Evolutionary conservation across 192 early-diverging fungal species (phyloP).

Genomic region (Oehlia diaphana): DNA sequence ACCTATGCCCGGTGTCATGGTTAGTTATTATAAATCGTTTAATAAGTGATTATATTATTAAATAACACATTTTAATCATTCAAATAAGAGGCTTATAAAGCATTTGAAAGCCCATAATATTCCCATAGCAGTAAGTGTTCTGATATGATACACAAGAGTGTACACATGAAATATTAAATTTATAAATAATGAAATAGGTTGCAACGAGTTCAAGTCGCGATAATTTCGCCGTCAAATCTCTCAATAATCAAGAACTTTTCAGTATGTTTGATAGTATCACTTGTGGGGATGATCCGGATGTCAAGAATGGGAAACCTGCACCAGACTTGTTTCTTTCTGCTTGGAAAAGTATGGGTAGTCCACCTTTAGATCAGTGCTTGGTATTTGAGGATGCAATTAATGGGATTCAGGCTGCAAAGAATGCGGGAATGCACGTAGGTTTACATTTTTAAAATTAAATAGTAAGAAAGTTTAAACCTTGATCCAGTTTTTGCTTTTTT

Average conservation of each 20-base stretch:
- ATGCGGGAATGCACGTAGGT: slow-evolving; percentile 74
- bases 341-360: slow-evolving; percentile 45
- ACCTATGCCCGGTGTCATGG: slow-evolving; percentile 21
- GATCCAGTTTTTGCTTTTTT: not conserved
- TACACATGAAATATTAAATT: not conserved
- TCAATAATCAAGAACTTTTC: slow-evolving; percentile 71
- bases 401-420: slow-evolving; percentile 80
- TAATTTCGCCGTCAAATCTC: slow-evolving; percentile 77
- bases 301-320: slow-evolving; percentile 81
- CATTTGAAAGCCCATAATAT: slow-evolving; percentile 5
- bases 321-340: slow-evolving; percentile 84
- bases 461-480: too few relatives aligned
- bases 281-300: slow-evolving; percentile 84
- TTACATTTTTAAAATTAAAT: not conserved
- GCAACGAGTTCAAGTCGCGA: slow-evolving; percentile 81
- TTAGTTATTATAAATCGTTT: not conserved
- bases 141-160: too few relatives aligned
- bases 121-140: slow-evolving; percentile 22
- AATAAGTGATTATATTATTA: not conserved
- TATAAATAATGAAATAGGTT: slow-evolving; percentile 38
- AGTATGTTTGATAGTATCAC: slow-evolving; percentile 77
- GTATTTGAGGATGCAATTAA: slow-evolving; percentile 92
- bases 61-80: not conserved
- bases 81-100: slow-evolving; percentile 18
- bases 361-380: slow-evolving; percentile 59